Evolutionary conservation across 2,329 filamentous ascomycete species (phyloP).

Genomic region (Cryphonectria japonica): DNA sequence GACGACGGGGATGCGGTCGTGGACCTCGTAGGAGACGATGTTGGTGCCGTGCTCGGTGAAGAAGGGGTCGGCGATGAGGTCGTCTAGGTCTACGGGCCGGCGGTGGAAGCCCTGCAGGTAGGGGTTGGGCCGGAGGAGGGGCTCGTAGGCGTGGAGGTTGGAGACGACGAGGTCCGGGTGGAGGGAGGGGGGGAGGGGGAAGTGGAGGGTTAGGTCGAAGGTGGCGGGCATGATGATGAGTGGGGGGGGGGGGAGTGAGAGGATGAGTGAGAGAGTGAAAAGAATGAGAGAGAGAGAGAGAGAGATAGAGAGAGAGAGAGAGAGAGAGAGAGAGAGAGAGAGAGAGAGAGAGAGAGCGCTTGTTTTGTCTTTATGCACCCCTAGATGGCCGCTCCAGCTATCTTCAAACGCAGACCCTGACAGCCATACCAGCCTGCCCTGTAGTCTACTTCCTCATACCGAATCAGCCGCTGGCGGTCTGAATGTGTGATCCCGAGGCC

Average conservation of each 20-base stretch:
- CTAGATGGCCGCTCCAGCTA: constrained; percentile 45
- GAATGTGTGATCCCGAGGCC: constrained; percentile 35
- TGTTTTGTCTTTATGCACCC: constrained; percentile 51
- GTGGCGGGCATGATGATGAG: constrained; percentile 37
- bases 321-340: constrained; percentile 51
- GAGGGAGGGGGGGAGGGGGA: constrained; percentile 47
- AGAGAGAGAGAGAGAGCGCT: constrained; percentile 52
- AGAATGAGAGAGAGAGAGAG: constrained; percentile 45
- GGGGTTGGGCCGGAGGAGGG: constrained; percentile 28
- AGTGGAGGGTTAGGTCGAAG: constrained; percentile 43
- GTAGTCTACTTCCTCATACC: constrained; percentile 42
- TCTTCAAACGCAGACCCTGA: constrained; percentile 47
- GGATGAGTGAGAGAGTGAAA: too few relatives aligned
- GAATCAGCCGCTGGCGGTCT: constrained; percentile 45
- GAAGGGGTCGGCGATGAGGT: constrained; percentile 29
- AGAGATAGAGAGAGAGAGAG: constrained; percentile 52
- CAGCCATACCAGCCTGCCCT: constrained; percentile 50
- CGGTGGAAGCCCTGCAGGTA: constrained; percentile 26
- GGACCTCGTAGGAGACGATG: constrained; percentile 35
- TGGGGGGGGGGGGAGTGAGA: too few relatives aligned
- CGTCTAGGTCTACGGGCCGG: constrained; percentile 21
- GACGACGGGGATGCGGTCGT: constrained; percentile 43
- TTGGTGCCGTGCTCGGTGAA: constrained; percentile 28
- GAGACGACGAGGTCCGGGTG: constrained; percentile 44
- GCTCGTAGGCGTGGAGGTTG: constrained; percentile 36